A percentile compares a stretch with the other conserved stretches of the same genome.
Conservation (phyloP, 768 basidiomycete species). For the Myochromella boudieri region DNA sequence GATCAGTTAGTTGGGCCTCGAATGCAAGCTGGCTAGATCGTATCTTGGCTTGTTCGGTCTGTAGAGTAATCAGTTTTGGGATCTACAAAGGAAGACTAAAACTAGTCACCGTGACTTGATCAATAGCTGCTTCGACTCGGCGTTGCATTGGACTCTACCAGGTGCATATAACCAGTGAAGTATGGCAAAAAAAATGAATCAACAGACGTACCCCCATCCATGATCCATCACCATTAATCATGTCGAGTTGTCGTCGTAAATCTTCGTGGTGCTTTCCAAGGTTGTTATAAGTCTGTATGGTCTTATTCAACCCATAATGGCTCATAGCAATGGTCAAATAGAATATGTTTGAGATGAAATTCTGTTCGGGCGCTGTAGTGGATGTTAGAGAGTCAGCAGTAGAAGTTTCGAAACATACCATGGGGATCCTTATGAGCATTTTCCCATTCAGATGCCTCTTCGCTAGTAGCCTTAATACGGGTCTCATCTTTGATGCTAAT, state of each 20-base stretch:
- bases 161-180: conserved; percentile 1
- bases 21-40: conserved; percentile 76
- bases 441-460: conserved; percentile 79
- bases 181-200: no score
- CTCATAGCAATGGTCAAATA: conserved; percentile 85
- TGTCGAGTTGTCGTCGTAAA: conserved; percentile 73
- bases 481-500: conserved; percentile 88
- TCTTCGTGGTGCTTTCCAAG: conserved; percentile 76
- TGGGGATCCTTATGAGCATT: conserved; percentile 43
- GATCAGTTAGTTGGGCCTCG: conserved; percentile 84
- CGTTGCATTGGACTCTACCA: conserved; percentile 67
- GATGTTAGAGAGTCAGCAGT: background rate
- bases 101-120: conserved; percentile 65
- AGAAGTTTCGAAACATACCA: conserved; percentile 33
- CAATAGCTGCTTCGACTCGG: conserved; percentile 76
- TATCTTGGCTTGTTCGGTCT: conserved; percentile 71
- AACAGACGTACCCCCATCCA: conserved; percentile 83
- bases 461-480: conserved; percentile 87
- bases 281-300: conserved; percentile 74
- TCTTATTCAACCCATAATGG: conserved; percentile 85
- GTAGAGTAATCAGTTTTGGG: background rate
- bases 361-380: conserved; percentile 59
- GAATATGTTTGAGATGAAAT: conserved; percentile 96
- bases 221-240: conserved; percentile 69
- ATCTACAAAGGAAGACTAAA: background rate